Evolutionary conservation across 2,329 filamentous ascomycete species (phyloP).

Genomic region (Bretziella fagacearum): DNA sequence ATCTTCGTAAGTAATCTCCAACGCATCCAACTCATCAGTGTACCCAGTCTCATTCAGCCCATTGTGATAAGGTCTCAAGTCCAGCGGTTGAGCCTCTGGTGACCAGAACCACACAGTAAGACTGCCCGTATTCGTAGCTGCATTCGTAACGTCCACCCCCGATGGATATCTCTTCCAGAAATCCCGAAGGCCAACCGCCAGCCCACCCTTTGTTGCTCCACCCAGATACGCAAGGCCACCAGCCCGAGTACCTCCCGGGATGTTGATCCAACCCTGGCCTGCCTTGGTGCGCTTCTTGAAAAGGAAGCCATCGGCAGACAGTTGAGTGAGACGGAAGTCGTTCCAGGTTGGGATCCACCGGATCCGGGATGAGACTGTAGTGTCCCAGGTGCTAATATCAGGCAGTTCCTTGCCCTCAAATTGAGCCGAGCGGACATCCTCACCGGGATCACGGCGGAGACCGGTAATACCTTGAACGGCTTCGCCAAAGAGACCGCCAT

Average conservation of each 20-base stretch:
- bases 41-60: constrained; percentile 39
- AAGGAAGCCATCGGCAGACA: constrained; percentile 43
- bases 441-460: constrained; percentile 36
- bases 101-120: constrained; percentile 46
- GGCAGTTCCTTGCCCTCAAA: constrained; percentile 30
- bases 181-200: constrained; percentile 40
- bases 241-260: constrained; percentile 37
- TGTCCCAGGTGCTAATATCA: constrained; percentile 29
- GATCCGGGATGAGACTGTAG: constrained; percentile 28
- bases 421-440: constrained; percentile 31
- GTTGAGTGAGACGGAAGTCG: constrained; percentile 38
- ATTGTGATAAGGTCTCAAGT: constrained; percentile 41
- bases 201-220: constrained; percentile 37
- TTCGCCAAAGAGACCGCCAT: constrained; percentile 39
- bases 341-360: constrained; percentile 42
- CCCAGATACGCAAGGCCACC: constrained; percentile 43
- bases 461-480: constrained; percentile 44
- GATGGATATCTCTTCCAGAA: constrained; percentile 49
- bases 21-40: constrained; percentile 38
- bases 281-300: constrained; percentile 42
- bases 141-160: constrained; percentile 36
- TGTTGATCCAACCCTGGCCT: constrained; percentile 40
- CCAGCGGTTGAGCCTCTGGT: constrained; percentile 36
- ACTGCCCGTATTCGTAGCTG: constrained; percentile 30
- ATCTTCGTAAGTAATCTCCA: constrained; percentile 48